These are phyloP conservation scores for Pleoardoris graminearum DNA, from an alignment of 2,329 filamentous ascomycete species.

Conservation along the genomic window DNA sequence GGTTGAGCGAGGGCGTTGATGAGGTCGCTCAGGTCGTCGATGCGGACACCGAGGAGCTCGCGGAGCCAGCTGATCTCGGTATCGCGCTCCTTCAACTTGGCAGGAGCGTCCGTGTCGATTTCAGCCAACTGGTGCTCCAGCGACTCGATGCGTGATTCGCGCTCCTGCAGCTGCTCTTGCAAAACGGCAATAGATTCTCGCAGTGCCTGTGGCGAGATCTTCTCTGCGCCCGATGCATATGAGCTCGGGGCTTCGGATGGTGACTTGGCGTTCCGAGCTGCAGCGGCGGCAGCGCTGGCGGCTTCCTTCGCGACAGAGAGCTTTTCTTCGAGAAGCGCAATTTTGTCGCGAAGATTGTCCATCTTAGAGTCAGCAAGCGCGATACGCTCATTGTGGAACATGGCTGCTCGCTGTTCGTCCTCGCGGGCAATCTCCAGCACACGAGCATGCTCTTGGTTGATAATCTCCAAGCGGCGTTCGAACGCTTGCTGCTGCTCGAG, in stretches of 20 bases:
- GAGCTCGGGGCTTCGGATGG: conserved; percentile 46
- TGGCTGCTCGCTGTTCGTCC: conserved; percentile 78
- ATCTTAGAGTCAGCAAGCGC: conserved; percentile 82
- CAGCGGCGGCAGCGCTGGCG: conserved; percentile 80
- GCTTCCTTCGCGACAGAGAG: conserved; percentile 88
- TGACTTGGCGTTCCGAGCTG: conserved; percentile 55
- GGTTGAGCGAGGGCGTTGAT: conserved; percentile 77
- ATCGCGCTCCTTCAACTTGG: conserved; percentile 86
- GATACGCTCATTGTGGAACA: conserved; percentile 78
- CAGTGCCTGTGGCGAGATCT: conserved; percentile 90
- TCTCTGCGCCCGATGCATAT: conserved; percentile 65
- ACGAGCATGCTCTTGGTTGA: conserved; percentile 62
- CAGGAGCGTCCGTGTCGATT: conserved; percentile 74
- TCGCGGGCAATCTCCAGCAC: conserved; percentile 74
- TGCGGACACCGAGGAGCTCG: conserved; percentile 85
- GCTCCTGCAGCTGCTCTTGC: conserved; percentile 94
- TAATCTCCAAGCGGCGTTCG: conserved; percentile 43
- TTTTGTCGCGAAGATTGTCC: conserved; percentile 82
- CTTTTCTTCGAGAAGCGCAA: conserved; percentile 84
- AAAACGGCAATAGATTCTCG: conserved; percentile 95
- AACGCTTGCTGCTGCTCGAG: conserved; percentile 54
- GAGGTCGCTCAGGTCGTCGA: conserved; percentile 90
- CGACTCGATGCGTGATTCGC: conserved; percentile 85
- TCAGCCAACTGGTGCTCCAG: conserved; percentile 73
- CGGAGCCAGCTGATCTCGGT: conserved; percentile 95